Evolutionary conservation across 1,139 yeast genomes (phyloP), one percentile per base, ranked within the genome.

Genomic region (Zhuliangozyma parablackwelliae): DNA sequence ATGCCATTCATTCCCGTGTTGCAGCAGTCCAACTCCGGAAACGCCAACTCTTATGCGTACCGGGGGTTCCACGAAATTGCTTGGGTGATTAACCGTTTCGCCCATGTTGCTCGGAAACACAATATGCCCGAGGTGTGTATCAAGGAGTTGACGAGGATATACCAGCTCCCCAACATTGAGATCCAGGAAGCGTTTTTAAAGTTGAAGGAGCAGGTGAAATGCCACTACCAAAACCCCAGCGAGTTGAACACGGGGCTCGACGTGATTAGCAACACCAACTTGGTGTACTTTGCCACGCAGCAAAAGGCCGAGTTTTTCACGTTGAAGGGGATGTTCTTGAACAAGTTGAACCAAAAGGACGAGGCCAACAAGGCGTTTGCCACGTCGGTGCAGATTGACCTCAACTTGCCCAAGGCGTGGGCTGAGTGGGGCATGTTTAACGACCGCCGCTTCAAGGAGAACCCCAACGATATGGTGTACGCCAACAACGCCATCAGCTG

Each of bases 391-490:
- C 97, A 92, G 59, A 82, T 90, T 42, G 98, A 94, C 54, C 75
- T 90, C 50, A 88, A 89, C 51, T 65, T 92, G 38, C 96, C 98
- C 2, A 92, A 92, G 55, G 98, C 98, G 0, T 94, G 99, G 99
- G 97, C 97, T 2, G 97, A 94, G 59, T 94, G 98, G 98, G 99
- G 98, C 43, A 80, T 80, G 56, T 94, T 89, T 64, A 92, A 89
- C 56, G 98, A 94, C 49, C 78, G 83, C 33, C 70, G 96, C 35
- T 82, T 88, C 59, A 86, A 87, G 49, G 96, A 88, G 49, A 82
- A 82, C 47, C 92, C 95, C 1, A 78, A 72, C 35, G 95, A 88
- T 51, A 79, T 87, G 66, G 80, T 80, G 23, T 85, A 81, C 59
- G 98, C 97, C 10, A 83, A 89, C 46, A 89, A 90, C 57, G 97